Base-by-base conservation (phyloP, 306 rosid genomes). In the Vachellia pachyceras region DNA sequence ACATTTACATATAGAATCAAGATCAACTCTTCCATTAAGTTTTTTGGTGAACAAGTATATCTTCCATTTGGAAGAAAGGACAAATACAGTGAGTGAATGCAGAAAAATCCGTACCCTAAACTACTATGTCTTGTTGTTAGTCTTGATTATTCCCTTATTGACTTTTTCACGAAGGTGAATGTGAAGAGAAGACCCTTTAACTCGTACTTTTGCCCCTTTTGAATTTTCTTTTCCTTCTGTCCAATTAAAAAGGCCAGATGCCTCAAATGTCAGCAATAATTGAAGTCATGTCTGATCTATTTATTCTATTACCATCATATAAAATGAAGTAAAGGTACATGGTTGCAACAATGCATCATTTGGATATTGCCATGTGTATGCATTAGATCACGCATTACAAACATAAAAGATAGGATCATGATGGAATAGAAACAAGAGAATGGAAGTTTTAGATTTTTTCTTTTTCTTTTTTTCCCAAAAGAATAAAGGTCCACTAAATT, bases 151-250 rank as follows among this genome's bases (percentile, higher is more conserved):
- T 79, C 67, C 77, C 75, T 78, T 69, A 1, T 23, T 63, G 74
- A 69, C 82, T 79, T 77, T 76, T 75, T 40, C 87, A 87, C 80
- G 63, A 81, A 76, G 77, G 89, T 83, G 83, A 79, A 79, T 37
- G 40, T 60, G 66, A 79, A 82, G 70, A 79, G 36, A 79, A 82
- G 76, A 79, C 83, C 13, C 47, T 70, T 54, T 54, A 54, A 18
- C 63, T 7, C 7, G 11, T 54, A n/a, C 84, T 80, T 73, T 10
- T 74, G 39, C 35, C 60, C 60, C 54, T 47, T 47, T 12, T 58
- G 10, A 50, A 17, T 49, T 86, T 72, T 77, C 49, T 45, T 69
- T 66, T 76, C 75, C 72, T 82, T 76, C 13, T 44, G 3, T 52
- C 40, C 71, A 72, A 76, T 72, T 23, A 58, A 82, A 52, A 47